Percentiles rank a stretch among this genome's conserved stretches.
phyloP scores from a whole-genome alignment of 805 yeast species.

The Candida xyloterini region DNA sequence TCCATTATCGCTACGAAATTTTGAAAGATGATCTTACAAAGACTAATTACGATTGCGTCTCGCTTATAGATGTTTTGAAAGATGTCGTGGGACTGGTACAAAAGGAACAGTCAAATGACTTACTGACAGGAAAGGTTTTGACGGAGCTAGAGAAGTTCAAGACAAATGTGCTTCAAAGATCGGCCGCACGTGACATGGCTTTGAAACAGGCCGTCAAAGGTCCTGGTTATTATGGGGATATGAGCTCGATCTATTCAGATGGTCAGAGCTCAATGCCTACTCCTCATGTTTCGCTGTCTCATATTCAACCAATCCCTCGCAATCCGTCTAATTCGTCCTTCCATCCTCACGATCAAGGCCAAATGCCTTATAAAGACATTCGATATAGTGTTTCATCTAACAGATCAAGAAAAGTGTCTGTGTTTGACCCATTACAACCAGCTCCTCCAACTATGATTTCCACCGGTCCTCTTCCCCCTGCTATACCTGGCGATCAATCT shows the following conservation, averaged over 20 bases:
- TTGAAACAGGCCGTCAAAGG: constrained; percentile 22
- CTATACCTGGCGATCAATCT: constrained; percentile 8
- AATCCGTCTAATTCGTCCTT: constrained; percentile 31
- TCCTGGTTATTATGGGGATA: constrained; percentile 20
- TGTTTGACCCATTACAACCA: constrained; percentile 35
- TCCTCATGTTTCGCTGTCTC: constrained; percentile 12
- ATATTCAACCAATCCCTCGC: constrained; percentile 20
- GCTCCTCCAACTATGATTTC: constrained; percentile 11
- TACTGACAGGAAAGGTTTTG: constrained; percentile 7
- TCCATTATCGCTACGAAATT: constrained; percentile 46
- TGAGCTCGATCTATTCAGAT: constrained; percentile 11
- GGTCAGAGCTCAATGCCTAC: constrained; percentile 9
- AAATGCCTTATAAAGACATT: constrained; percentile 31
- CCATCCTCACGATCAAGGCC: constrained; percentile 25
- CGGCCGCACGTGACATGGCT: constrained; percentile 33
- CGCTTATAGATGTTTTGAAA: constrained; percentile 42
- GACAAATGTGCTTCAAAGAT: constrained; percentile 29
- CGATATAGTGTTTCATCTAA: constrained; percentile 30
- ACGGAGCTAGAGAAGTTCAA: constrained; percentile 28
- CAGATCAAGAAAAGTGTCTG: constrained; percentile 39
- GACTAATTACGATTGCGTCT: constrained; percentile 52
- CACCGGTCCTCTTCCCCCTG: constrained; percentile 9
- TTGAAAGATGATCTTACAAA: constrained; percentile 46
- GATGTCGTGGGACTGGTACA: constrained; percentile 18
- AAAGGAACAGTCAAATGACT: constrained; percentile 13